Conservation (phyloP, 768 basidiomycete species). For the Mycena floridula region DNA sequence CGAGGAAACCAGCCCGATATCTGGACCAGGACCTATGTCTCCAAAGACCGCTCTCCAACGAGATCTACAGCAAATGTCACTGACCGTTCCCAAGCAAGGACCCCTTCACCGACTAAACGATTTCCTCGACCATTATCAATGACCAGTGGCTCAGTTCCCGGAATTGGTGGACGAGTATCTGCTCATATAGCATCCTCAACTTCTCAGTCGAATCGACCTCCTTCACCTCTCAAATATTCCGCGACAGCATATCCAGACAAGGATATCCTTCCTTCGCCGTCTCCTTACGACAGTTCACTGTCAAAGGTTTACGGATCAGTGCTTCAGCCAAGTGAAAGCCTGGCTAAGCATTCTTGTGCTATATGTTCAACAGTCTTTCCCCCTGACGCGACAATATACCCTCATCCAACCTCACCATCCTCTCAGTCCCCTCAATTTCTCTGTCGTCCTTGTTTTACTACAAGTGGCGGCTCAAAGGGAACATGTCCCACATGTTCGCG, state of each 20-base stretch:
- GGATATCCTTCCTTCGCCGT: conserved; percentile 55
- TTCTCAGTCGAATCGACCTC: conserved; percentile 35
- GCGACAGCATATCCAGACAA: conserved; percentile 47
- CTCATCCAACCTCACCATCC: conserved; percentile 46
- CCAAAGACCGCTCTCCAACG: conserved; percentile 43
- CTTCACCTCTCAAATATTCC: conserved; percentile 52
- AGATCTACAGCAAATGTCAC: conserved; percentile 16
- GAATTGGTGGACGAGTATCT: conserved; percentile 42
- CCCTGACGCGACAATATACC: conserved; percentile 84
- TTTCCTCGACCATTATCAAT: conserved; percentile 43
- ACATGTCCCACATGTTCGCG: conserved; percentile 60
- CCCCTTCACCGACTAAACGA: conserved; percentile 31
- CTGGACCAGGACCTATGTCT: conserved; percentile 79
- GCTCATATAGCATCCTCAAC: conserved; percentile 53
- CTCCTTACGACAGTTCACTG: conserved; percentile 47
- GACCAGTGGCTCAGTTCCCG: conserved; percentile 19
- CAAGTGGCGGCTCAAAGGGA: conserved; percentile 74
- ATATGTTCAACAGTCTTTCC: conserved; percentile 60
- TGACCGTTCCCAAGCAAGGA: conserved; percentile 11
- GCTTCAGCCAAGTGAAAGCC: conserved; percentile 69
- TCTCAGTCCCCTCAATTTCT: conserved; percentile 48
- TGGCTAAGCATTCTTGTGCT: conserved; percentile 64
- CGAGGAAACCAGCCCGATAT: conserved; percentile 47
- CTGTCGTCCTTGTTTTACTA: conserved; percentile 67
- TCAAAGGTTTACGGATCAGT: conserved; percentile 85